Percentiles rank a stretch among this genome's conserved stretches.
These are phyloP conservation scores for Triglochin maritima DNA, from an alignment of 106 monocot species.

Conservation along the genomic window DNA sequence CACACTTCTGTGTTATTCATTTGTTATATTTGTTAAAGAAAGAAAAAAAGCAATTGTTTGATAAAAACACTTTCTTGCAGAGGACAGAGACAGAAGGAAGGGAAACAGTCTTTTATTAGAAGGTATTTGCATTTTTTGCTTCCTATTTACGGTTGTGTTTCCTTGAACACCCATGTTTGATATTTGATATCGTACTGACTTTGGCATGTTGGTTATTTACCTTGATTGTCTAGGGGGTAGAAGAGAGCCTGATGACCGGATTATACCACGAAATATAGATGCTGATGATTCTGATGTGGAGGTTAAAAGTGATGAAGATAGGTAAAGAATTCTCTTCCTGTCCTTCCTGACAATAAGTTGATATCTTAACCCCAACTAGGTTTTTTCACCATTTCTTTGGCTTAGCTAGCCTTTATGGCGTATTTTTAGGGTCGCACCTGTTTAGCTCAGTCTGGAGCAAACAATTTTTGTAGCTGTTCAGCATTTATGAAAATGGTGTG, in stretches of 20 bases:
- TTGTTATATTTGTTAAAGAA: background rate
- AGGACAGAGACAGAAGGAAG: conserved; percentile 83
- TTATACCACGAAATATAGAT: conserved; percentile 73
- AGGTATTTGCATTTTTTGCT: conserved; percentile 24
- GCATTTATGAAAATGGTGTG: no score
- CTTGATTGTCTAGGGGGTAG: conserved; percentile 27
- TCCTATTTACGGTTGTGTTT: conserved; percentile 3
- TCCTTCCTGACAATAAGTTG: no score
- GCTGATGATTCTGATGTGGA: conserved; percentile 96
- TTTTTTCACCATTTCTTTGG: no score
- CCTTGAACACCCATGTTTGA: background rate
- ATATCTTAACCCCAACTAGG: no score
- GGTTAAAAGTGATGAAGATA: conserved; percentile 74
- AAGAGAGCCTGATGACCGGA: conserved; percentile 73
- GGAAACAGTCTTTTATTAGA: conserved; percentile 59
- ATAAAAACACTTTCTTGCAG: conserved; percentile 22
- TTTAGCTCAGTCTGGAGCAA: no score
- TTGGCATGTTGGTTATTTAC: no score
- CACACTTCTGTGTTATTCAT: background rate
- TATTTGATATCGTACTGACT: no score
- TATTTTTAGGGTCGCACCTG: no score
- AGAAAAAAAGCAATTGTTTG: background rate
- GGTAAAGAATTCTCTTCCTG: conserved; percentile 19
- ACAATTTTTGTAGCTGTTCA: no score
- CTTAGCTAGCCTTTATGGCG: no score